phyloP scores from a whole-genome alignment of 2,329 filamentous ascomycete genomes.

The Cordyceps tenuipes region DNA sequence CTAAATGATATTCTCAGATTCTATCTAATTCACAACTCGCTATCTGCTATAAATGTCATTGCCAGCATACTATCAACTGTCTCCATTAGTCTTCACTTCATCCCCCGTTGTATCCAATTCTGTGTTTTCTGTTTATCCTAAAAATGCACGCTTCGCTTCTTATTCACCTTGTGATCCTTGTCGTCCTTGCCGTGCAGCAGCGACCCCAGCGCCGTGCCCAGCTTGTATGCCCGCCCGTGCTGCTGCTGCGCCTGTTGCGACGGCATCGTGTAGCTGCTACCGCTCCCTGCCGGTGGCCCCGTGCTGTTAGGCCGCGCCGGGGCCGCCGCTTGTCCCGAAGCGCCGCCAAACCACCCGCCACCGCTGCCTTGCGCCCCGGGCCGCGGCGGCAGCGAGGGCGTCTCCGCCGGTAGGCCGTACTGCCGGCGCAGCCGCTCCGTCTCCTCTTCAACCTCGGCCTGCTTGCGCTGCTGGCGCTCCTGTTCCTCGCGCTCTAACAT shows the following conservation, averaged over 20 bases:
- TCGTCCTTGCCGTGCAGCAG: constrained; percentile 7
- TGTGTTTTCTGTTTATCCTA: background rate
- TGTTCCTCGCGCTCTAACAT: constrained; percentile 60
- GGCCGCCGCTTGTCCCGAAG: constrained; percentile 2
- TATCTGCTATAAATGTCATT: background rate
- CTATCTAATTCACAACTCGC: background rate
- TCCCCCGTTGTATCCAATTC: background rate
- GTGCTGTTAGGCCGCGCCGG: constrained; percentile 8
- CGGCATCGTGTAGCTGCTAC: background rate
- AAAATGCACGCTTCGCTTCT: constrained; percentile 12
- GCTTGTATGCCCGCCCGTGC: constrained; percentile 8
- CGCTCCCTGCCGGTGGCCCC: background rate
- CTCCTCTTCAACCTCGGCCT: constrained; percentile 63
- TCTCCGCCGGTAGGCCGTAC: constrained; percentile 46
- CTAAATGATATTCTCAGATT: background rate
- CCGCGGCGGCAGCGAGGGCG: constrained; percentile 7
- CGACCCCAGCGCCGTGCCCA: constrained; percentile 10
- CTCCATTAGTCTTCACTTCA: background rate
- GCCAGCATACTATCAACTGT: background rate
- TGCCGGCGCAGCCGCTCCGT: constrained; percentile 68
- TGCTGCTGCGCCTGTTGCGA: constrained; percentile 6
- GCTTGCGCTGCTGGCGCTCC: constrained; percentile 39
- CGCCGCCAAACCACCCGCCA: background rate
- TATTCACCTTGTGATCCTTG: constrained; percentile 12
- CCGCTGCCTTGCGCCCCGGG: background rate